Base-by-base conservation (phyloP, 768 basidiomycete genomes). In the Tulasnella sp. region DNA sequence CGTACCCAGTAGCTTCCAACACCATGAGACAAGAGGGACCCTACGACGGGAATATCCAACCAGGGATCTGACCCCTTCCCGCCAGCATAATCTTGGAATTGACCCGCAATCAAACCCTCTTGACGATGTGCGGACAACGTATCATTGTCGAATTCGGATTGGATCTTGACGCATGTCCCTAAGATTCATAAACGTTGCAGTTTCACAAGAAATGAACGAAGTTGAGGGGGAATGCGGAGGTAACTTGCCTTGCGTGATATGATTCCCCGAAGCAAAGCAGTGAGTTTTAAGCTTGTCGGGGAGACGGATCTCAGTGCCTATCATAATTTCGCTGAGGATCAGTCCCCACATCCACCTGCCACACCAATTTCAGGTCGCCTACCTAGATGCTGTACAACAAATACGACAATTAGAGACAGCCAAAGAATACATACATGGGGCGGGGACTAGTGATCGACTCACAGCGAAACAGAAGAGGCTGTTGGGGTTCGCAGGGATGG, bases 321-420 rank as follows among this genome's bases (percentile, higher is more conserved):
- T 5, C 7, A 48, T 21, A 10, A n/a, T 27, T 19, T 48, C n/a
- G n/a, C 5, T 38, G 15, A 38, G 34, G 8, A 48, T 48, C 45
- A 48, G 26, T 48, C n/a, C 26, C 45, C 7, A 10, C 19, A 10
- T 7, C 26, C 45, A 10, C n/a, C 19, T 5, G 19, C 10, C 8
- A 5, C 45, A 48, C n/a, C 5, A 48, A 27, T 11, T 43, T 5
- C n/a, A n/a, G 26, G 45, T 19, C 10, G 8, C n/a, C 19, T 8
- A 52, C 51, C 51, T n/a, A 52, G 51, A 26, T 52, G 51, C 51
- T 52, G 29, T 52, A n/a, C 24, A 29, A 26, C n/a, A 19, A 24
- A 52, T 7, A 48, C 19, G 21, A 11, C 47, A n/a, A 48, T 48
- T 48, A 5, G 7, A 23, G 21, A 7, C 47, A 38, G 34, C 34